Evolutionary conservation across 177 flowering plant genomes (phyloP), one percentile per base, ranked within the genome.

Genomic region (Telopea speciosissima): DNA sequence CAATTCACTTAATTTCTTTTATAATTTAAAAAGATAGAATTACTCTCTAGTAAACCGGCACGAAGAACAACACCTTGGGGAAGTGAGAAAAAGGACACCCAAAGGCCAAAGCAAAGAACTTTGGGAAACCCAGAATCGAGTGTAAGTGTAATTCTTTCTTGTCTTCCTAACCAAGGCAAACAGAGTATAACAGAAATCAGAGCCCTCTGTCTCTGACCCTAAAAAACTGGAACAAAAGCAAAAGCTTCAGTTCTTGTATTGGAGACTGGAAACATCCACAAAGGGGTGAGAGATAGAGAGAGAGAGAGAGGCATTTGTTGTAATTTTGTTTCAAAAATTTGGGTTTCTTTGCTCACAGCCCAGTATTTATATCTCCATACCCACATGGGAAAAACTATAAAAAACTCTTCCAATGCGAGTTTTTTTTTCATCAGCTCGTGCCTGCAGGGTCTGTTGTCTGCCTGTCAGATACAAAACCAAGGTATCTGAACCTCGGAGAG

Each of bases 1-100:
- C 0, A n/a, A 7, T 1, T 58, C n/a, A 19, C 61, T 58, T n/a
- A n/a, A n/a, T n/a, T 58, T 58, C 61, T 65, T 72, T 77, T 59
- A 60, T 69, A 60, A 68, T 64, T 74, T 65, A 72, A 65, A 52
- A n/a, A n/a, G n/a, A 26, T 24, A 8, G 31, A 28, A 28, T 28
- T 28, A 24, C 61, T 58, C n/a, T 49, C 60, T 33, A 44, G 5
- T 24, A 67, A 67, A 74, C 81, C 81, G 88, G 85, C 88, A 86
- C 74, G 81, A 77, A 71, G 96, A 87, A 87, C 86, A 87, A 87
- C 86, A 84, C 86, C 87, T 88, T 88, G 74, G 93, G 93, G 85
- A 85, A 86, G 81, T 78, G 96, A 79, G 91, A 88, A 90, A 90
- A 88, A 76, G 74, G 63, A 66, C 24, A 42, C 70, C 74, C 78